phyloP scores from a whole-genome alignment of 2,329 filamentous ascomycete genomes.

The Lasiodiplodia hormozganensis region DNA sequence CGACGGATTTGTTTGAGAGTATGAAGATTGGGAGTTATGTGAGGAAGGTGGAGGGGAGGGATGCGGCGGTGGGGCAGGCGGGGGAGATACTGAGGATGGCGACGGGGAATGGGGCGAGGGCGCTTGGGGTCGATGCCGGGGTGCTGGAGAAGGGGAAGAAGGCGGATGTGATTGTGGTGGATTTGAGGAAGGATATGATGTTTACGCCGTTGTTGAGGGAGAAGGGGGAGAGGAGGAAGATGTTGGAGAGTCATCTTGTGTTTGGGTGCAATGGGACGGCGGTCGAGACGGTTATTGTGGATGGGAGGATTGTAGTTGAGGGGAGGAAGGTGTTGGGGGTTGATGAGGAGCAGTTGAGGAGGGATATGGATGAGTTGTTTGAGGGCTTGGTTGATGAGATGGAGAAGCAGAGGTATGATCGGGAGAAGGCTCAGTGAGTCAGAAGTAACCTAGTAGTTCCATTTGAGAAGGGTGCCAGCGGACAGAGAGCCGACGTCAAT shows the following conservation, averaged over 20 bases:
- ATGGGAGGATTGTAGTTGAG: conserved; percentile 35
- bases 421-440: background rate
- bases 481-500: too few relatives aligned
- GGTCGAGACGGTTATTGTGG: conserved; percentile 37
- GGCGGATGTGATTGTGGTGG: conserved; percentile 37
- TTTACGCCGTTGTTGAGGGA: conserved; percentile 35
- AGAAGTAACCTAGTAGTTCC: too few relatives aligned
- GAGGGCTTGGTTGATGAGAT: conserved; percentile 3
- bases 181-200: conserved; percentile 39
- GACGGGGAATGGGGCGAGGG: conserved; percentile 35
- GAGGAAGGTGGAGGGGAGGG: conserved; percentile 33
- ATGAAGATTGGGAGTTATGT: conserved; percentile 38
- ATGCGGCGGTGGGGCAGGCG: conserved; percentile 32
- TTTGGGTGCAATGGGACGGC: conserved; percentile 38
- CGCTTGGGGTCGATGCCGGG: conserved; percentile 36
- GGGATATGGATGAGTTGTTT: conserved; percentile 19
- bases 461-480: too few relatives aligned
- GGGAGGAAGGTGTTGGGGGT: conserved; percentile 36
- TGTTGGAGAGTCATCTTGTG: conserved; percentile 35
- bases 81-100: conserved; percentile 36
- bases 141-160: conserved; percentile 34
- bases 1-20: conserved; percentile 38
- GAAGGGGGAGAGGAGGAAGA: conserved; percentile 30
- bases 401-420: conserved; percentile 16
- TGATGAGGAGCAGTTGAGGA: conserved; percentile 35